These are phyloP conservation scores for Carex arenaria DNA, from an alignment of 202 grass and related monocot genomes.

Conservation along the genomic window DNA sequence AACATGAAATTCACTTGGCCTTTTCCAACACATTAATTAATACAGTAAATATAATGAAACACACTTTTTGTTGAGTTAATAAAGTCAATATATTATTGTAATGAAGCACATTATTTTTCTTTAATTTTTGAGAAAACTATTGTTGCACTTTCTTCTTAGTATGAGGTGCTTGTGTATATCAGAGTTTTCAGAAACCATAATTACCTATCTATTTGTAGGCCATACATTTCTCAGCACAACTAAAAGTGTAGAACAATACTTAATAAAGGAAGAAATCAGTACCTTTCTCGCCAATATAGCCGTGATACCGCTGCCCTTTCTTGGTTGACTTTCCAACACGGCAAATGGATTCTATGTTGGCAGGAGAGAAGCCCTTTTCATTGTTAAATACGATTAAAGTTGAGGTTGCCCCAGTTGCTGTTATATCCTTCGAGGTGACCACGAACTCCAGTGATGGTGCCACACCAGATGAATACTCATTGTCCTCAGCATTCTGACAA, in stretches of 20 bases:
- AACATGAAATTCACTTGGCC: neutral
- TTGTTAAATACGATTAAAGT: constrained; percentile 71
- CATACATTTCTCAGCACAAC: neutral
- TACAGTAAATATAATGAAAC: neutral
- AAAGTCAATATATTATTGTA: neutral
- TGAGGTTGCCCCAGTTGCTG: constrained; percentile 38
- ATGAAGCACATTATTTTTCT: neutral
- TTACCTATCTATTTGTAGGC: neutral
- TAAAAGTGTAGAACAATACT: neutral
- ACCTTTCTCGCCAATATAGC: constrained; percentile 86
- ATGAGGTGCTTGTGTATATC: neutral
- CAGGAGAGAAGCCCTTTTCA: constrained; percentile 50
- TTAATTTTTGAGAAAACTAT: neutral
- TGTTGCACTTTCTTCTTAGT: too few relatives aligned
- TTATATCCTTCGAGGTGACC: constrained; percentile 57
- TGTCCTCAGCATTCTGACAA: constrained; percentile 67
- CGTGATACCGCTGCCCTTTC: constrained; percentile 41
- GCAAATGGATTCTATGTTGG: constrained; percentile 63
- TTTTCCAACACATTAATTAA: neutral
- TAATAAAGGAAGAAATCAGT: neutral
- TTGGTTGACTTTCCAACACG: constrained; percentile 68
- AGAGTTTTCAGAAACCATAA: neutral
- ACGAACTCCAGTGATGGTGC: constrained; percentile 52
- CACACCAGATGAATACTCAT: constrained; percentile 44
- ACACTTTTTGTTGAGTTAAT: neutral